Base-by-base conservation (phyloP, 129 eudicot species). In the Pittosporum tobira region DNA sequence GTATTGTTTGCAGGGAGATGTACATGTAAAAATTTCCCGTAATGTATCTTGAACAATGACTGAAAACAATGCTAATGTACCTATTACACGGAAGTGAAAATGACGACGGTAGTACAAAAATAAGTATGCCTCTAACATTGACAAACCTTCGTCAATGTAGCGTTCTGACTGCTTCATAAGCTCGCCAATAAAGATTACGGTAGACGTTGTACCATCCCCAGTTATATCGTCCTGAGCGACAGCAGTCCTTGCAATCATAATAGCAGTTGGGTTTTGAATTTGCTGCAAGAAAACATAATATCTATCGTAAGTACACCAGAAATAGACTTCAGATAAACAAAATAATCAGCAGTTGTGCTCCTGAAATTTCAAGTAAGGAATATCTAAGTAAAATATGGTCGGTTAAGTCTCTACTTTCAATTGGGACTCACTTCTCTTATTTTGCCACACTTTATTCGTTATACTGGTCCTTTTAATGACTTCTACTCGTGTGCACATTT, bases 201-300 rank as follows among this genome's bases (percentile, higher is more conserved):
- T 91, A 24, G 98, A 86, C 6, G 98, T 91, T 18, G 98, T 91
- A 58, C 98, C 98, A 72, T 91, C 98, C 40, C 98, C 98, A 76
- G 90, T 91, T 28, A 76, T 76, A 69, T 91, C 98, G 77, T 91
- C 98, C 75, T 86, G 98, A 64, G 98, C 98, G 73, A 91, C 98
- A 71, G 98, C 98, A 68, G 98, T 91, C 60, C 98, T 84, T 43
- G 98, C 98, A 50, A 91, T 91, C 98, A 91, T 91, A 36, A 91
- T 81, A 22, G 96, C 96, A 5, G 98, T 91, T 45, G 98, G 98
- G 57, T 84, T 91, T 76, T 91, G 98, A 27, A 91, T 83, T 91
- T 91, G 98, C 95, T 91, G 74, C 48, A 77, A 62, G 18, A 51
- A 40, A 51, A 58, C 45, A 46, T 50, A 31, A 28, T 56, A 31